These are phyloP conservation scores for Pythium sp. DNA, from an alignment of 352 stramenopile genomes.

Conservation along the genomic window DNA sequence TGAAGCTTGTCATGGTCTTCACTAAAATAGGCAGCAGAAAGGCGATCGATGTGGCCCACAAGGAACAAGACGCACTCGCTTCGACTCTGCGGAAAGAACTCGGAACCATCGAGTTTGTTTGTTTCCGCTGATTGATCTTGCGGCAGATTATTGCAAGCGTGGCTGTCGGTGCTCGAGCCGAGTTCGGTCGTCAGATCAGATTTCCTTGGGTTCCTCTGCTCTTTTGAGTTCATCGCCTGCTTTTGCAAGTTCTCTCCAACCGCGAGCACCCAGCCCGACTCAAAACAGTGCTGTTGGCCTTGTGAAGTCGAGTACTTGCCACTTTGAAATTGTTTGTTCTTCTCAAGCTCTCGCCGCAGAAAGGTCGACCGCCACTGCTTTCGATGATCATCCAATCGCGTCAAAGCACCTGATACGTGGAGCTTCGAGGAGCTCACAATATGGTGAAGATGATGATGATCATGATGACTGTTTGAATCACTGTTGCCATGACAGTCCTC, in stretches of 20 bases:
- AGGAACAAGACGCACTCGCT: conserved; percentile 32
- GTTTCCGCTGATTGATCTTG: background rate
- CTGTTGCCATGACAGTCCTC: conserved; percentile 23
- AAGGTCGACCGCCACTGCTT: conserved; percentile 5
- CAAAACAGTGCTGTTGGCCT: background rate
- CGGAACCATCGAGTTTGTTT: background rate
- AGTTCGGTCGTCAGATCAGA: too few species aligned
- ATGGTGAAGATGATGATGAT: background rate
- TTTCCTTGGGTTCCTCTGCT: background rate
- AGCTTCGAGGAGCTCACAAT: background rate
- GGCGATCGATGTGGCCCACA: conserved; percentile 42
- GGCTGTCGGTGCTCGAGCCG: too few species aligned
- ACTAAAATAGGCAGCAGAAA: conserved; percentile 28
- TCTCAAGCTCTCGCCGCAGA: conserved; percentile 11
- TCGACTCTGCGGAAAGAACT: conserved; percentile 12
- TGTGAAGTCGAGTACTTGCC: too few species aligned
- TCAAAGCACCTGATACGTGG: background rate
- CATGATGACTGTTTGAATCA: background rate
- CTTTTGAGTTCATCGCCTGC: background rate
- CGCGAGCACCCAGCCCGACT: conserved; percentile 12
- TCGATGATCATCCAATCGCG: background rate
- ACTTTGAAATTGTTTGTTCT: background rate
- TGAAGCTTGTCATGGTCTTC: conserved; percentile 11
- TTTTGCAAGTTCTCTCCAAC: conserved; percentile 14
- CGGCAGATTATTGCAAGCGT: too few species aligned